phyloP scores from a whole-genome alignment of 2,329 filamentous ascomycete species.

The Apiospora pterosperma region DNA sequence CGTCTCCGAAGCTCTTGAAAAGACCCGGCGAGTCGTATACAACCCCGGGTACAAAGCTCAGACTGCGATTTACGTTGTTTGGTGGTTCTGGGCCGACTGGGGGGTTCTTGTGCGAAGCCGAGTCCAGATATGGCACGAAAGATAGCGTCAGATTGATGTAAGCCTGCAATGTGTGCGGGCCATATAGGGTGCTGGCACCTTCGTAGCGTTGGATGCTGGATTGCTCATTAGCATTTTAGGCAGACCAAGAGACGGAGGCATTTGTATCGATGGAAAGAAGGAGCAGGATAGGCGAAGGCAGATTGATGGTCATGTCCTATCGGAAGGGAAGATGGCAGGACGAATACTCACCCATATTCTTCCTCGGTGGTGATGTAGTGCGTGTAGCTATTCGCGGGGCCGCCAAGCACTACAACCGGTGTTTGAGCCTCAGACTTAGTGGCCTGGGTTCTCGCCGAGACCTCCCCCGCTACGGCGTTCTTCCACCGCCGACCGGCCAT shows the following conservation, averaged over 20 bases:
- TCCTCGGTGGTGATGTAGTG: slow-evolving; percentile 79
- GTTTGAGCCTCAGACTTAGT: neutral
- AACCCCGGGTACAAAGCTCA: slow-evolving; percentile 78
- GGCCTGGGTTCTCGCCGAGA: slow-evolving; percentile 28
- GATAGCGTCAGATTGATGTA: slow-evolving; percentile 78
- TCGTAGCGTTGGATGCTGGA: slow-evolving; percentile 77
- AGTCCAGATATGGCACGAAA: slow-evolving; percentile 63
- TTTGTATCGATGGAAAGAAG: neutral
- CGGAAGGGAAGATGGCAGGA: neutral
- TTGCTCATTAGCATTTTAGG: slow-evolving; percentile 28
- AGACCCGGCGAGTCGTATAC: slow-evolving; percentile 66
- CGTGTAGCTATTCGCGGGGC: slow-evolving; percentile 86
- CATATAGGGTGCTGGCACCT: slow-evolving; percentile 84
- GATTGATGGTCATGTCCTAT: neutral
- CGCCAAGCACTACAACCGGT: slow-evolving; percentile 82
- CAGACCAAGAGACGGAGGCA: neutral
- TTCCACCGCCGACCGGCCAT: slow-evolving; percentile 92
- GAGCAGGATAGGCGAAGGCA: neutral
- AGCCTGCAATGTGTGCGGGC: slow-evolving; percentile 77
- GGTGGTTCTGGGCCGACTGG: slow-evolving; percentile 61
- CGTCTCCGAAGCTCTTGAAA: slow-evolving; percentile 67
- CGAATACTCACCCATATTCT: slow-evolving; percentile 57
- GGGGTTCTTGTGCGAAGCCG: slow-evolving; percentile 36
- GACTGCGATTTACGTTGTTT: slow-evolving; percentile 69
- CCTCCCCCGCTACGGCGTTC: slow-evolving; percentile 58